Conservation (phyloP, 306 rosid genomes). For the Pyrus bretschneideri region DNA sequence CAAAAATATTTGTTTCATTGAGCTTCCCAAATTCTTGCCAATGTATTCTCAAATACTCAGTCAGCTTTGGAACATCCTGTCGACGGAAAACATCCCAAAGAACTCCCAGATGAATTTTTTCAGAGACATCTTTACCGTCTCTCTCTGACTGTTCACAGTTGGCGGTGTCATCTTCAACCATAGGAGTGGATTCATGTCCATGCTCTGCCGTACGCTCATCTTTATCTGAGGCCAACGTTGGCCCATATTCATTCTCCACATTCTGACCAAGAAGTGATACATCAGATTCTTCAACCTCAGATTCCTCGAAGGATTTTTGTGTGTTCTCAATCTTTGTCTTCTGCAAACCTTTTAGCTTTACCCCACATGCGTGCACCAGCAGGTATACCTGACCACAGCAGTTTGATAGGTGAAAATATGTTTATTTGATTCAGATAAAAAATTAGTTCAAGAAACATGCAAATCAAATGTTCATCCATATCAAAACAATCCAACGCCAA, state of each 20-base stretch:
- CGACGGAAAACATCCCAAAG: conserved; percentile 86
- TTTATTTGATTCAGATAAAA: background rate
- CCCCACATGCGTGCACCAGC: conserved; percentile 71
- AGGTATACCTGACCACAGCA: conserved; percentile 62
- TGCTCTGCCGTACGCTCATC: conserved; percentile 32
- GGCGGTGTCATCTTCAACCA: conserved; percentile 25
- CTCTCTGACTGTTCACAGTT: conserved; percentile 27
- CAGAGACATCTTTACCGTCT: conserved; percentile 39
- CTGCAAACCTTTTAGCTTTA: conserved; percentile 51
- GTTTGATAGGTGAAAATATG: conserved; percentile 19
- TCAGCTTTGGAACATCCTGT: conserved; percentile 63
- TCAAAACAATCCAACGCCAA: background rate
- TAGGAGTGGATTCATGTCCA: conserved; percentile 33
- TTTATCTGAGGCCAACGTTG: conserved; percentile 37
- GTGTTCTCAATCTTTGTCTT: conserved; percentile 34
- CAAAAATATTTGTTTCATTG: conserved; percentile 34
- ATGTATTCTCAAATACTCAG: conserved; percentile 62
- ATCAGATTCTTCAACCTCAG: conserved; percentile 46
- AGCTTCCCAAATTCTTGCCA: conserved; percentile 49
- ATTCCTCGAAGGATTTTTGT: conserved; percentile 29
- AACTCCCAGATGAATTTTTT: conserved; percentile 49
- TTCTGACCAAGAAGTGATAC: conserved; percentile 28
- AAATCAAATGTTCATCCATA: background rate
- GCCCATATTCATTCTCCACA: conserved; percentile 29
- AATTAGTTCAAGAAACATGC: background rate